Conservation (phyloP, 768 basidiomycete genomes). For the Lactarius psammicola region DNA sequence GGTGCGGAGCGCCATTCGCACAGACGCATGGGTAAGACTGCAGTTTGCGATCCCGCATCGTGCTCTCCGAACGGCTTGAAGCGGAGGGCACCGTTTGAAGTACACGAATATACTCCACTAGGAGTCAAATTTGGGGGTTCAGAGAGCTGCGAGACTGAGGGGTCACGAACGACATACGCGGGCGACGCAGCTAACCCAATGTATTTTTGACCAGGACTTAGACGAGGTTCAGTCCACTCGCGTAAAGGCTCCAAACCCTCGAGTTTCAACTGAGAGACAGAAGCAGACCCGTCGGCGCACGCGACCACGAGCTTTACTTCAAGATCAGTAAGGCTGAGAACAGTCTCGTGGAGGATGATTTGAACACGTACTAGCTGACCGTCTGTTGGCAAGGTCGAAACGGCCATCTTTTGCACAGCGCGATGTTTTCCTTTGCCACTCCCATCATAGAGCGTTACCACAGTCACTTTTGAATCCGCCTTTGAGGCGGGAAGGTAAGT, state of each 20-base stretch:
- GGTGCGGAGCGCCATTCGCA: slow-evolving; percentile 61
- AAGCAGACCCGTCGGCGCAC: slow-evolving; percentile 56
- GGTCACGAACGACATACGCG: slow-evolving; percentile 43
- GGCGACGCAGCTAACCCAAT: slow-evolving; percentile 56
- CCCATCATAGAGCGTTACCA: slow-evolving; percentile 40
- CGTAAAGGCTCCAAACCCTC: slow-evolving; percentile 41
- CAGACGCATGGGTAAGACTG: slow-evolving; percentile 66
- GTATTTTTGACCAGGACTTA: slow-evolving; percentile 52
- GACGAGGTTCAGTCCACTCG: slow-evolving; percentile 65
- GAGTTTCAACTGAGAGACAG: slow-evolving; percentile 44
- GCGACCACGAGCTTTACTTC: slow-evolving; percentile 66
- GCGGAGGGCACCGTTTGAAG: slow-evolving; percentile 71
- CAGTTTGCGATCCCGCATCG: slow-evolving; percentile 34
- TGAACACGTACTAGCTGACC: slow-evolving; percentile 18
- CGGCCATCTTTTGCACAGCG: slow-evolving; percentile 42
- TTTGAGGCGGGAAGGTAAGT: slow-evolving; percentile 39
- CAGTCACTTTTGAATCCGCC: slow-evolving; percentile 36
- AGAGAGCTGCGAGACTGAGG: not conserved
- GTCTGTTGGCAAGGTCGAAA: slow-evolving; percentile 23
- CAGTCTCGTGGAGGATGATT: no score
- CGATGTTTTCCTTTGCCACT: slow-evolving; percentile 36
- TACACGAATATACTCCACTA: slow-evolving; percentile 63
- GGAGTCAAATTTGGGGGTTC: not conserved
- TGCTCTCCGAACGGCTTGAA: slow-evolving; percentile 38
- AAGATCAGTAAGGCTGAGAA: slow-evolving; percentile 30